These are phyloP conservation scores for Verticillium dahliae DNA, from an alignment of 2,329 filamentous ascomycete species.

Conservation along the genomic window DNA sequence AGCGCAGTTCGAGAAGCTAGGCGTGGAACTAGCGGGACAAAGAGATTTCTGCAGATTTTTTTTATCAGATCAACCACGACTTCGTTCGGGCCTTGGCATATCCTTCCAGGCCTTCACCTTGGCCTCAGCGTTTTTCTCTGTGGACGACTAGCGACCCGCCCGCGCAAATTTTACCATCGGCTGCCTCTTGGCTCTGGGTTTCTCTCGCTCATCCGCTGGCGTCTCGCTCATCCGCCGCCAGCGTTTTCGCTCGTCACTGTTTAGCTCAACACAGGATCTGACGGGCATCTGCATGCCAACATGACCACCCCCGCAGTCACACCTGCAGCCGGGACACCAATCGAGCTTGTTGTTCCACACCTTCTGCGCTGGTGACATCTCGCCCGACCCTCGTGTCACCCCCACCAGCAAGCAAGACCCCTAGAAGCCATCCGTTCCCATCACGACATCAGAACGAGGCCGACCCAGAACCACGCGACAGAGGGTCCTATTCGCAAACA, in stretches of 20 bases:
- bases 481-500: not conserved
- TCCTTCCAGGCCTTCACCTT: no score
- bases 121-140: constrained; percentile 14
- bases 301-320: not conserved
- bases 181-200: no score
- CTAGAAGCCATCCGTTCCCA: not conserved
- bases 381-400: not conserved
- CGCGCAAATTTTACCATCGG: no score
- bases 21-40: not conserved
- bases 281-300: not conserved
- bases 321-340: not conserved
- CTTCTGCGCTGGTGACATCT: not conserved
- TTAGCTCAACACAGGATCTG: no score
- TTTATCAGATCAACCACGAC: not conserved
- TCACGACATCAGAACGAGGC: no score
- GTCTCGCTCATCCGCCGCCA: no score
- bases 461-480: not conserved
- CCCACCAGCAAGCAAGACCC: not conserved
- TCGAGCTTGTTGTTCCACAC: not conserved
- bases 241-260: no score
- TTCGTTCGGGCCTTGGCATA: not conserved
- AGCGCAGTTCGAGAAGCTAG: no score
- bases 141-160: constrained; percentile 2
- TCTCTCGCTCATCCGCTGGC: no score
- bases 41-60: not conserved